Evolutionary conservation across 495 filamentous ascomycete genomes (phyloP), one percentile per base, ranked within the genome.

Genomic region (Daldinia decipiens): DNA sequence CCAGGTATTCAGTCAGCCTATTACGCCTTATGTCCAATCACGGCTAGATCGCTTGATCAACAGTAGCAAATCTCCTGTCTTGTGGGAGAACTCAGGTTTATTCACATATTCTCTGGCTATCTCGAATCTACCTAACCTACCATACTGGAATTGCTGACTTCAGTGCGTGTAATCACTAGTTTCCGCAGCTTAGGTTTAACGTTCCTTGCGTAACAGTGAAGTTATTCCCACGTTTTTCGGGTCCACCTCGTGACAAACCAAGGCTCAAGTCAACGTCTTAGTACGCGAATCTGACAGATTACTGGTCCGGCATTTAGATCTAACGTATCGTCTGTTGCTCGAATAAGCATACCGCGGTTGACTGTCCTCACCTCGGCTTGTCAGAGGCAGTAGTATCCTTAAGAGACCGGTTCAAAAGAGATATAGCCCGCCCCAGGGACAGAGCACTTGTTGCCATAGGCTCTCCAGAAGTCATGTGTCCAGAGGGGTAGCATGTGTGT

Each of bases 381-480:
- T 12, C 21, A 31, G 13, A 21, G 21, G 9, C 45, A 11, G 12
- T 51, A 21, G 40, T 47, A 21, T 51, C 11, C 19, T 8, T 17
- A 40, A 17, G 45, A 19, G 21, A 11, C 50, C 5, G 50, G 26
- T 2, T 29, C 59, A 17, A 71, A 71, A 9, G 63, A 62, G 27
- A 71, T 47, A 13, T 50, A 52, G 9, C 59, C 52, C 1, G 29
- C 54, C 5, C 63, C 63, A 13, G 51, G 26, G 2, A 71, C 15
- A 3, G 58, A 43, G 7, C 63, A 32, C 59, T 63, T 67, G 40
- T 71, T 67, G 27, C 68, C 68, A 15, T 71, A 71, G 0, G 29
- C 34, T 19, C 47, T 43, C 68, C 68, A 71, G 59, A 71, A 71
- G 17, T 19, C 53, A 26, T 67, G 34, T 8, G 53, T 55, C 68